Base-by-base conservation (phyloP, 1,284 basidiomycete species). In the Ustilago sp. region DNA sequence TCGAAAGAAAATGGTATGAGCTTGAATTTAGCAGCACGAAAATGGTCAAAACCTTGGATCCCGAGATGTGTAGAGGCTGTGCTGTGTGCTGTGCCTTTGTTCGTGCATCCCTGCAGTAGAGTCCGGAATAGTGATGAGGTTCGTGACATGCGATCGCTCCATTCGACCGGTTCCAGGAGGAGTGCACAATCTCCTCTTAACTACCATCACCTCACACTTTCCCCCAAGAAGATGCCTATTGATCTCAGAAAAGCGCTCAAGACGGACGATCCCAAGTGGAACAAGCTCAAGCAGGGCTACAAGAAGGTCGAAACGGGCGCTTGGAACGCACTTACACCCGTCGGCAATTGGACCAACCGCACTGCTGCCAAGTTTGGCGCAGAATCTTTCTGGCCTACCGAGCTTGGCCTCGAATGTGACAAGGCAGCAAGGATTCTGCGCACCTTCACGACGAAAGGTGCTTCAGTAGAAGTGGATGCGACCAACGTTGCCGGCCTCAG, bases 361-460 rank as follows among this genome's bases (percentile, higher is more conserved):
- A 67, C 71, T 13, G 73, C 70, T 9, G 79, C 76, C 31, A 77
- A 76, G 58, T 56, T 81, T 8, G 83, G 83, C 43, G 75, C 79
- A 32, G 83, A 85, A 59, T 72, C 75, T 5, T 85, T 85, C 69
- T 85, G 80, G 77, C 83, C 83, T 13, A 83, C 77, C 0, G 61
- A 74, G 43, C 68, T 84, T 9, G 70, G 56, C 19, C 61, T 77
- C 19, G 83, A 85, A 43, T 70, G 80, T 51, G 80, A 82, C 65
- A 85, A 85, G 62, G 80, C 80, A 4, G 83, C 83, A 11, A 68
- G 83, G 2, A 85, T 84, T 58, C 59, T 85, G 11, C 68, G 68
- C 36, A 82, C 81, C 19, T 85, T 85, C 56, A 81, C 81, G 19
- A 58, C 64, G 23, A 64, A 69, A 19, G 81, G 80, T 31, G 82